A percentile compares a stretch with the other conserved stretches of the same genome.
Conservation (phyloP, 75 land plant genomes). For the Chamaecyparis obtusa region DNA sequence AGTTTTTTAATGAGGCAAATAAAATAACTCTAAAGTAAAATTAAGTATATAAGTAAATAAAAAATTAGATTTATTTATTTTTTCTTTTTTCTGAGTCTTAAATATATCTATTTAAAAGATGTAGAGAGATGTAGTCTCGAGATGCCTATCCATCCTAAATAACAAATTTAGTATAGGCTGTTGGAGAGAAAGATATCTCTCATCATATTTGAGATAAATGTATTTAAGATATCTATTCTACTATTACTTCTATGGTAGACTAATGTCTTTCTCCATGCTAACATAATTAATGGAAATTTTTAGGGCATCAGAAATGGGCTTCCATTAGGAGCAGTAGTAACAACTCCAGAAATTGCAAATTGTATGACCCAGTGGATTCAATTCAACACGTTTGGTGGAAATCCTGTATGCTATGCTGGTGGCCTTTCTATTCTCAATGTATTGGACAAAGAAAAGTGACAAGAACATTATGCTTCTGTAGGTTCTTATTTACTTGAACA, state of each 20-base stretch:
- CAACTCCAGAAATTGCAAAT: slow-evolving; percentile 84
- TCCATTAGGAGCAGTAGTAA: slow-evolving; percentile 88
- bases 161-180: no score
- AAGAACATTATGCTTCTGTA: slow-evolving; percentile 69
- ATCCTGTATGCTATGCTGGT: slow-evolving; percentile 90
- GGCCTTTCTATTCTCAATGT: slow-evolving; percentile 83
- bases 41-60: no score
- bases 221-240: no score
- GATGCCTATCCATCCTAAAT: no score
- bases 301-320: slow-evolving; percentile 95
- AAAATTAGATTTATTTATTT: no score
- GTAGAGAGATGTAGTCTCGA: no score
- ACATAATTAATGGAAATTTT: slow-evolving; percentile 6
- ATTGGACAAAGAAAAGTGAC: slow-evolving; percentile 76
- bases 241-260: background rate
- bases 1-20: no score
- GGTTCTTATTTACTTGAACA: slow-evolving; percentile 69
- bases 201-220: no score
- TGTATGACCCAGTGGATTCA: slow-evolving; percentile 66
- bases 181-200: no score
- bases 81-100: no score
- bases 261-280: background rate
- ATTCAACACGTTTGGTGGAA: slow-evolving; percentile 92
- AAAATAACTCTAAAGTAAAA: no score
- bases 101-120: no score